Evolutionary conservation across 2,329 filamentous ascomycete species (phyloP).

Genomic region (Byssothecium circinans): DNA sequence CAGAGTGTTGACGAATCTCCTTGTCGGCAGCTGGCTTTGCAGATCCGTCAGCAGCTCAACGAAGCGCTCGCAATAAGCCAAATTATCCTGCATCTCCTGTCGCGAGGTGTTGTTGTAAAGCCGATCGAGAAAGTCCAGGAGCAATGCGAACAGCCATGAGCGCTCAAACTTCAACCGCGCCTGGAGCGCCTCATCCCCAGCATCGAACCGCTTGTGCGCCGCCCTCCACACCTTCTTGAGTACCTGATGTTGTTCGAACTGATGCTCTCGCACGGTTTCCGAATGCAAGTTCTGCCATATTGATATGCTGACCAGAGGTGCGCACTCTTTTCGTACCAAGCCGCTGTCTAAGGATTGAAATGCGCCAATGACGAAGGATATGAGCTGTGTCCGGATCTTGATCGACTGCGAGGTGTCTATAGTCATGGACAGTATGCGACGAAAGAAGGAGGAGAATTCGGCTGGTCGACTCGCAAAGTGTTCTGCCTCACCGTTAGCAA

Average conservation of each 20-base stretch:
- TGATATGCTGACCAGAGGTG: slow-evolving; percentile 88
- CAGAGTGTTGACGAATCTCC: slow-evolving; percentile 88
- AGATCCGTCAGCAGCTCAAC: slow-evolving; percentile 87
- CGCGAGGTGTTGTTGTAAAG: slow-evolving; percentile 58
- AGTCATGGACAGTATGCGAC: slow-evolving; percentile 83
- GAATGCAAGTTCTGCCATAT: slow-evolving; percentile 93
- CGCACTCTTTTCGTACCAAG: slow-evolving; percentile 93
- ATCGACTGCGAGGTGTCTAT: slow-evolving; percentile 56
- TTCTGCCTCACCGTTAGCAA: slow-evolving; percentile 53
- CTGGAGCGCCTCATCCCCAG: slow-evolving; percentile 77
- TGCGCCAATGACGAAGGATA: slow-evolving; percentile 85
- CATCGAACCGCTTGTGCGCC: slow-evolving; percentile 80
- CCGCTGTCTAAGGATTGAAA: slow-evolving; percentile 92
- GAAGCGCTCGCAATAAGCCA: slow-evolving; percentile 89
- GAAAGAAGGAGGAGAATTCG: slow-evolving; percentile 87
- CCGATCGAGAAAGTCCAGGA: slow-evolving; percentile 77
- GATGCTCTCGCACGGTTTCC: slow-evolving; percentile 71
- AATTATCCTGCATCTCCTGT: slow-evolving; percentile 57
- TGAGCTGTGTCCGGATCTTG: slow-evolving; percentile 69
- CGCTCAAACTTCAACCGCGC: slow-evolving; percentile 85
- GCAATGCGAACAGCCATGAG: slow-evolving; percentile 85
- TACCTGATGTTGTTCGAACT: slow-evolving; percentile 72
- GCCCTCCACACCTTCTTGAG: slow-evolving; percentile 90
- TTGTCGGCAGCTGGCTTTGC: slow-evolving; percentile 88
- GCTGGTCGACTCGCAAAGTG: slow-evolving; percentile 75